These are phyloP conservation scores for Vicia faba DNA, from an alignment of 306 rosid species.

Conservation along the genomic window DNA sequence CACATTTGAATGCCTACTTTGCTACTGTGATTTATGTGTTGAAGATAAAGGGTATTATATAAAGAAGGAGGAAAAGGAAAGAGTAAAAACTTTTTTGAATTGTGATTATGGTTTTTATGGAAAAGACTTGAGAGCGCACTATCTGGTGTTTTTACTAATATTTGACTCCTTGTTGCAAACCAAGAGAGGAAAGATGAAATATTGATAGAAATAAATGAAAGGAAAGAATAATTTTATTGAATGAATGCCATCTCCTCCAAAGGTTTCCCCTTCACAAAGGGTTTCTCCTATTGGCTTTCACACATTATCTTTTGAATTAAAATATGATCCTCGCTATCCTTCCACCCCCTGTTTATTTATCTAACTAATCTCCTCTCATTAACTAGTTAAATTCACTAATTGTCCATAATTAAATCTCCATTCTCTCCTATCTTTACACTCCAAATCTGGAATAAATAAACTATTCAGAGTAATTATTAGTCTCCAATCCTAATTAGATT, in stretches of 20 bases:
- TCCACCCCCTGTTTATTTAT: not conserved
- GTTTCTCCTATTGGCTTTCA: constrained; percentile 1
- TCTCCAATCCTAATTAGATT: constrained; percentile 1
- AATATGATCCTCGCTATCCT: not conserved
- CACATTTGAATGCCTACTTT: constrained; percentile 25
- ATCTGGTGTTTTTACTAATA: not conserved
- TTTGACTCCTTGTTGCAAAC: not conserved
- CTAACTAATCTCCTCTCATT: not conserved
- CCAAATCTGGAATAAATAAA: not conserved
- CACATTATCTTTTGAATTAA: not conserved
- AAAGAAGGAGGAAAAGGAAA: not conserved
- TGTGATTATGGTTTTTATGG: constrained; percentile 12
- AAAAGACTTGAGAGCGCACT: not conserved
- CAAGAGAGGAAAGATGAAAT: constrained; percentile 16
- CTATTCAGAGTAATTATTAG: not conserved
- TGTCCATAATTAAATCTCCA: no score
- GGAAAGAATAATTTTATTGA: not conserved
- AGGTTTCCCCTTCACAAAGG: not conserved
- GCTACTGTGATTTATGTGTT: constrained; percentile 16
- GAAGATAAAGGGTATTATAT: not conserved
- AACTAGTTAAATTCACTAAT: not conserved
- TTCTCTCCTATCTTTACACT: no score
- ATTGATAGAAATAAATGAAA: not conserved
- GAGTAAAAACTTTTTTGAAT: not conserved
- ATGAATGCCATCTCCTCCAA: constrained; percentile 4